A percentile compares a stretch with the other conserved stretches of the same genome.
Evolutionary conservation across 176 grass and related monocot species (phyloP).

Genomic region (Hsuehochloa calcarea): DNA sequence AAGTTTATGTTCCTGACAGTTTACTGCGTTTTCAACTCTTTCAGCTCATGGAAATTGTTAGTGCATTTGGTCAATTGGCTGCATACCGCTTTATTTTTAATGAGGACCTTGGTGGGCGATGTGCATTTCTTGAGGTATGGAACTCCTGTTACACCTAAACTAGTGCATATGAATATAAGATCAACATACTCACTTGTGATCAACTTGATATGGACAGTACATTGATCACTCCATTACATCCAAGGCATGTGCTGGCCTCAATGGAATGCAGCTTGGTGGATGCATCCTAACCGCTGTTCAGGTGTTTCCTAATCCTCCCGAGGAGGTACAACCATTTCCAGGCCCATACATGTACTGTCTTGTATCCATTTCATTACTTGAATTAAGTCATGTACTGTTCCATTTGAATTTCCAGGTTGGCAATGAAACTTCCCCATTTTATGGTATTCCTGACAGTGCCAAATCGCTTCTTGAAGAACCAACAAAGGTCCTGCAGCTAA

Average conservation of each 20-base stretch:
- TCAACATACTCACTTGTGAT: constrained; percentile 17
- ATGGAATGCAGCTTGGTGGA: constrained; percentile 88
- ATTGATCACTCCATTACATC: constrained; percentile 70
- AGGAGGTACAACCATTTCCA: constrained; percentile 43
- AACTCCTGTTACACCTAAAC: constrained; percentile 13
- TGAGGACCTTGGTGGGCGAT: constrained; percentile 61
- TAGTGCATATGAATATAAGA: constrained; percentile 19
- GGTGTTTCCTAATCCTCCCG: constrained; percentile 50
- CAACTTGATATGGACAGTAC: constrained; percentile 61
- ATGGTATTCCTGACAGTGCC: constrained; percentile 72
- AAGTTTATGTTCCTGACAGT: constrained; percentile 16
- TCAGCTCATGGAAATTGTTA: constrained; percentile 91
- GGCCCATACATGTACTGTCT: constrained; percentile 26
- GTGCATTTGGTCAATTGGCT: constrained; percentile 75
- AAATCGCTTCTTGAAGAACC: constrained; percentile 65
- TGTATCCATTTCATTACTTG: constrained; percentile 34
- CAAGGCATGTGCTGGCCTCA: constrained; percentile 93
- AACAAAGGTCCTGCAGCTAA: constrained; percentile 78
- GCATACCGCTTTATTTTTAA: constrained; percentile 65
- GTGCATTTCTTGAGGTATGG: constrained; percentile 93
- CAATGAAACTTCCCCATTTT: constrained; percentile 53
- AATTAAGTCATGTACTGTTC: constrained; percentile 7
- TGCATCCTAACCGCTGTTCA: constrained; percentile 64
- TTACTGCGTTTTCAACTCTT: constrained; percentile 36
- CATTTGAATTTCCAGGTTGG: constrained; percentile 41